These are phyloP conservation scores for Geranium brycei DNA, from an alignment of 345 rosid genomes.

Conservation along the genomic window DNA sequence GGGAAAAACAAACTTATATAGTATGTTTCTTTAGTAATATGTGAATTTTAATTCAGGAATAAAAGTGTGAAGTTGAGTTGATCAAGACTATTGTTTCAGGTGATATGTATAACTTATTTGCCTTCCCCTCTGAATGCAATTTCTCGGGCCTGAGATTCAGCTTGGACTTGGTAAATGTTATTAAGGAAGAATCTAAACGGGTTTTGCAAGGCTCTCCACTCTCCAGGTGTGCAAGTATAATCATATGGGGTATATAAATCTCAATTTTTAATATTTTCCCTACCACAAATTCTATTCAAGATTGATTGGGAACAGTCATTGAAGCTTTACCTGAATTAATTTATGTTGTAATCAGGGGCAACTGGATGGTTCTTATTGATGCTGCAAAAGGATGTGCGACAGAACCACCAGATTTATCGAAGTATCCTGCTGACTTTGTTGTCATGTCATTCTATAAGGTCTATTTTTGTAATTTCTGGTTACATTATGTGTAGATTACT, in stretches of 20 bases:
- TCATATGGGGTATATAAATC: conserved; percentile 2
- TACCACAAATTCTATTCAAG: neutral
- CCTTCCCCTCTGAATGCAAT: conserved; percentile 93
- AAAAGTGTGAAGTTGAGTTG: neutral
- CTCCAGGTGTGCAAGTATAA: conserved; percentile 35
- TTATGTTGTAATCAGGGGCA: conserved; percentile 30
- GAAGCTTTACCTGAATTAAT: neutral
- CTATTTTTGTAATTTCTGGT: neutral
- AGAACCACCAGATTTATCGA: conserved; percentile 64
- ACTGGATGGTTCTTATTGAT: conserved; percentile 85
- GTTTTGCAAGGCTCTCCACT: conserved; percentile 40
- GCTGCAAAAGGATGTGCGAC: conserved; percentile 94
- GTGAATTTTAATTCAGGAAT: conserved; percentile 1
- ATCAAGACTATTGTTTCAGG: conserved; percentile 28
- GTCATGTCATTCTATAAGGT: conserved; percentile 77
- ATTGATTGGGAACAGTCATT: neutral
- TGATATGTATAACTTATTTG: conserved; percentile 59
- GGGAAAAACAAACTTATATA: neutral
- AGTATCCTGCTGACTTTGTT: conserved; percentile 83
- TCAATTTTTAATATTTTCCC: neutral
- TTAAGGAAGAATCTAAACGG: conserved; percentile 46
- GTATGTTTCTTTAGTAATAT: neutral
- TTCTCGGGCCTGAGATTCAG: conserved; percentile 79
- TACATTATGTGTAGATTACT: conserved; percentile 1
- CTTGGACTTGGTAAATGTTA: conserved; percentile 55